These are phyloP conservation scores for Gossypium laxum DNA, from an alignment of 441 rosid genomes.

Conservation along the genomic window DNA sequence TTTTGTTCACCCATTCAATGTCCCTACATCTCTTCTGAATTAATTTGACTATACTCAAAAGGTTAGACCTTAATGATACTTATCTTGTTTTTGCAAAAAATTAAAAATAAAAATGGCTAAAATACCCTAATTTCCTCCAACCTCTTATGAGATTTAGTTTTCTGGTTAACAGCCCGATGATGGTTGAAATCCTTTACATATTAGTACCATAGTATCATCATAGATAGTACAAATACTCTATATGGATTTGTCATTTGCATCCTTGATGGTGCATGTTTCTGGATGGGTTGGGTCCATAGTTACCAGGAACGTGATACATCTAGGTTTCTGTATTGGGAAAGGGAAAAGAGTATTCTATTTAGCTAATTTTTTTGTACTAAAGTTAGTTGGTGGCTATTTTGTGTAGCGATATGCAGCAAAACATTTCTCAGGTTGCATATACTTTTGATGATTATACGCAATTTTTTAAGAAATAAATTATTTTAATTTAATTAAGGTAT, in stretches of 20 bases:
- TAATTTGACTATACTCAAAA: neutral
- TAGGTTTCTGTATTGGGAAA: neutral
- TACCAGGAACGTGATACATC: neutral
- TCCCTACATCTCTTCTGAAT: neutral
- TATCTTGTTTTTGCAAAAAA: neutral
- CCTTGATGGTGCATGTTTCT: neutral
- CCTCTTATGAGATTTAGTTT: neutral
- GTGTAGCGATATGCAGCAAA: neutral
- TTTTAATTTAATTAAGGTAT: neutral
- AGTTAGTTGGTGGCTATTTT: neutral
- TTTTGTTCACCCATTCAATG: slow-evolving; percentile 11
- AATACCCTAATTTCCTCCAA: neutral
- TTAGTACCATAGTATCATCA: neutral
- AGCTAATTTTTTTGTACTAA: neutral
- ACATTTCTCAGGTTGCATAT: neutral
- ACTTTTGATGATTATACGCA: neutral
- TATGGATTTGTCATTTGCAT: neutral
- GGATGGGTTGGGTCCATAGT: neutral
- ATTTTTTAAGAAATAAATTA: neutral
- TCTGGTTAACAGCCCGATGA: neutral
- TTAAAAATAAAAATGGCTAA: neutral
- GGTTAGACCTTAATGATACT: neutral
- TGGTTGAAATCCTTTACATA: neutral
- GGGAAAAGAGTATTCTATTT: neutral
- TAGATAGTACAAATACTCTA: neutral